These are phyloP conservation scores for Phaeotremella skinneri DNA, from an alignment of 768 basidiomycete genomes.

Conservation along the genomic window DNA sequence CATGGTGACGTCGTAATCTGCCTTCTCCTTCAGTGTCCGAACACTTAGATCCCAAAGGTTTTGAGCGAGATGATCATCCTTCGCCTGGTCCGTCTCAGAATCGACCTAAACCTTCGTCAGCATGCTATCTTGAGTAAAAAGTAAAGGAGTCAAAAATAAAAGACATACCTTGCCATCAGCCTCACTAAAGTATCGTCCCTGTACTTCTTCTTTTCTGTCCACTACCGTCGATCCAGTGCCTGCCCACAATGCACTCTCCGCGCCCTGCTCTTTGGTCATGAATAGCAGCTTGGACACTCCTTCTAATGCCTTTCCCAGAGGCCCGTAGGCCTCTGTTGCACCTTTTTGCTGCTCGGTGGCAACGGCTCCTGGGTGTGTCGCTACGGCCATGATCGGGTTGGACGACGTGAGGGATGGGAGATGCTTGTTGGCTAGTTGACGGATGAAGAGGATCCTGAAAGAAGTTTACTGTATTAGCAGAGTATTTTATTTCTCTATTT, in stretches of 20 bases:
- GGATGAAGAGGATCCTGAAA: conserved; percentile 44
- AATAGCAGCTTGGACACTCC: conserved; percentile 38
- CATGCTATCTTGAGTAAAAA: conserved; percentile 5
- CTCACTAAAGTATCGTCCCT: conserved; percentile 48
- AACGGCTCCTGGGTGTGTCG: conserved; percentile 50
- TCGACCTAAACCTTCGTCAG: conserved; percentile 9
- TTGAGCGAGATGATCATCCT: conserved; percentile 34
- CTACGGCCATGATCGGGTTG: conserved; percentile 41
- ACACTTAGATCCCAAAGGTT: conserved; percentile 47
- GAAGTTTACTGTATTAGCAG: no score
- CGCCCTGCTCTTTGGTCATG: conserved; percentile 50
- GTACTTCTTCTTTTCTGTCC: conserved; percentile 36
- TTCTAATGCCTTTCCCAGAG: conserved; percentile 41
- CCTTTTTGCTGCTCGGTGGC: conserved; percentile 49
- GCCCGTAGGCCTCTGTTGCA: conserved; percentile 45
- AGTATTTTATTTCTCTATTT: neutral
- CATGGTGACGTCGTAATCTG: conserved; percentile 37
- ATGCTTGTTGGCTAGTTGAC: conserved; percentile 37
- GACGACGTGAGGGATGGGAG: conserved; percentile 37
- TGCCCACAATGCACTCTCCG: conserved; percentile 49
- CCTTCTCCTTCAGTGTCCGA: conserved; percentile 47
- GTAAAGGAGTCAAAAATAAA: no score
- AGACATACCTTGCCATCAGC: conserved; percentile 40
- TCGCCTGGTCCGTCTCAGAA: conserved; percentile 45
- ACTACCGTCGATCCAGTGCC: conserved; percentile 28